Base-by-base conservation (phyloP, 305 asterid species). In the Fraxinus latifolia region DNA sequence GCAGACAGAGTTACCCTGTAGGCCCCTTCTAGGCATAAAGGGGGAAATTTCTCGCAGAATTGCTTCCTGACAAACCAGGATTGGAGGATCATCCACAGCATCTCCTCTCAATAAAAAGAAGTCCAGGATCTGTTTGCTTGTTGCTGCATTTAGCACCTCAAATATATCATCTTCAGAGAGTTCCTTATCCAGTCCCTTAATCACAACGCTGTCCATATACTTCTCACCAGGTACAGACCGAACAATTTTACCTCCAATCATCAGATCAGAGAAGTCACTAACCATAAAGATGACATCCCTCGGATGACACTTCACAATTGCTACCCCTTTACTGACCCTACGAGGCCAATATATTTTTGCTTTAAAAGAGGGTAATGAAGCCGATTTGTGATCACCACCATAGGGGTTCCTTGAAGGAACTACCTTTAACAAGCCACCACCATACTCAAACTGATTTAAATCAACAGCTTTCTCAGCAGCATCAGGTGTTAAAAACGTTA, bases 291-390 rank as follows among this genome's bases (percentile, higher is more conserved):
- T 77, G 78, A 92, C 93, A 83, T 94, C 98, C 74, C 50, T 80
- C 17, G 86, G 89, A 50, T 87, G 79, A 39, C 99, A 96, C 85
- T 82, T 93, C 86, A 90, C 84, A 77, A 93, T 77, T 11, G 91
- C 98, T 68, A 83, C 8, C 82, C 99, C 98, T 86, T 78, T 94
- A 90, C 99, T 94, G 83, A 15, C 42, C 83, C 92, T 89, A 81
- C 99, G 97, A 81, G 98, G 98, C 99, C 99, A 96, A 39, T 4
- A 80, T 79, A 96, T 87, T 87, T 84, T 93, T 77, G 98, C 97
- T 86, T 80, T 91, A 77, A 96, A 84, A 74, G 89, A 84, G 81
- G 91, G 89, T 82, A 79, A 86, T 7, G 91, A 86, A 71, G 76
- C 83, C 86, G 89, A 68, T 81, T 86, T 93, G 80, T 87, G 81